Evolutionary conservation across 2,329 filamentous ascomycete species (phyloP).

Genomic region (Nannizzia gypsea): DNA sequence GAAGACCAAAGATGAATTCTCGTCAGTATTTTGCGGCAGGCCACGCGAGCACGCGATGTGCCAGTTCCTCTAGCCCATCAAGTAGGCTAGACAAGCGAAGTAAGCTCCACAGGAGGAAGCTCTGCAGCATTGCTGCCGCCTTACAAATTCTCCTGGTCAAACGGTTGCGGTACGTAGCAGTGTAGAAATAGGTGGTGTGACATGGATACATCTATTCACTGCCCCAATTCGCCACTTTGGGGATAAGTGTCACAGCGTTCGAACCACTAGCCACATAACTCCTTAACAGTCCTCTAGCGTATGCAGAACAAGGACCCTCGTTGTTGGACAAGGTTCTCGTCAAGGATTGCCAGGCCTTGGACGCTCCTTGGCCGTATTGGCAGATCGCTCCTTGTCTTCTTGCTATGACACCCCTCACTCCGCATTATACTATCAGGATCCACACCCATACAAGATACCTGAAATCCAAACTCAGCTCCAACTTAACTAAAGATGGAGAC

Average conservation of each 20-base stretch:
- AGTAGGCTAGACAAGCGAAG: too few species aligned
- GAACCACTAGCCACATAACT: constrained; percentile 1
- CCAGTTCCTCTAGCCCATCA: too few species aligned
- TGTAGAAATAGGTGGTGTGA: background rate
- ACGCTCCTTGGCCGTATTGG: background rate
- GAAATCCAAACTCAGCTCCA: constrained; percentile 2
- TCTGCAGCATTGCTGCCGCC: background rate
- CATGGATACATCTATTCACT: background rate
- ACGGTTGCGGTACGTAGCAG: background rate
- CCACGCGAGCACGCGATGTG: background rate
- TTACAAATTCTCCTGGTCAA: background rate
- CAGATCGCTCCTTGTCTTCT: background rate
- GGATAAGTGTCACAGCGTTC: background rate
- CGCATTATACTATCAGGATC: background rate
- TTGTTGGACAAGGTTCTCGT: background rate
- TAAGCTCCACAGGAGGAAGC: background rate
- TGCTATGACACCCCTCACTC: constrained; percentile 4
- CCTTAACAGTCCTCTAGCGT: background rate
- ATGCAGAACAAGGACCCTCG: background rate
- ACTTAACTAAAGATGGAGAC: background rate
- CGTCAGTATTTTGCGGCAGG: background rate
- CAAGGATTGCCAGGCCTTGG: background rate
- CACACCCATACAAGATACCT: background rate
- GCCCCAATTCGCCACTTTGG: constrained; percentile 3
- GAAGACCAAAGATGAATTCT: background rate